Percentiles rank a stretch among this genome's conserved stretches.
Evolutionary conservation across 805 yeast species (phyloP).

Genomic region (Ascoidea rubescens): DNA sequence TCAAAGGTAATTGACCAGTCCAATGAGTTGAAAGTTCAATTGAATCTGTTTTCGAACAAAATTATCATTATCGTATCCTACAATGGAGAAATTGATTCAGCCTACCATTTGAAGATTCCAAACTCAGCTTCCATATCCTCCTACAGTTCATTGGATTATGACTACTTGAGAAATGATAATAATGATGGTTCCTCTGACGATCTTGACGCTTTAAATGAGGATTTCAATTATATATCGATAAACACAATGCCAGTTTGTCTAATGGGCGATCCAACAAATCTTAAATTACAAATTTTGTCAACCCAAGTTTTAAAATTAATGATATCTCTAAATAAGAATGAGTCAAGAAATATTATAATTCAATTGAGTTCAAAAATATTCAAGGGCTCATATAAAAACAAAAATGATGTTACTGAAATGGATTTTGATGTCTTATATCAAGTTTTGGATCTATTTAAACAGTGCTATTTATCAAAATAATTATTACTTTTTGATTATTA

Average conservation of each 20-base stretch:
- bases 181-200: no score
- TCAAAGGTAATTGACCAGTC: background rate
- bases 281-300: no score
- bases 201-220: background rate
- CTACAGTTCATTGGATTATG: background rate
- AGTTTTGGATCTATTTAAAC: background rate
- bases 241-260: background rate
- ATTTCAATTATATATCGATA: no score
- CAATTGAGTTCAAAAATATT: background rate
- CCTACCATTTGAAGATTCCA: background rate
- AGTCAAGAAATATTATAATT: no score
- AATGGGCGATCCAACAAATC: background rate
- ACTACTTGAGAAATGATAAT: no score
- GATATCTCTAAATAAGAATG: background rate
- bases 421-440: background rate
- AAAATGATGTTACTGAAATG: background rate
- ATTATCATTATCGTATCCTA: background rate
- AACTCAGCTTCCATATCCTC: background rate
- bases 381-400: no score
- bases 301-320: background rate
- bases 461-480: background rate
- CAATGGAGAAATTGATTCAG: background rate
- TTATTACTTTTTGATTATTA: no score
- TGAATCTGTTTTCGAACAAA: no score
- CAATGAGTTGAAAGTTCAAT: background rate